Percentiles rank a stretch among this genome's conserved stretches.
These are phyloP conservation scores for Zygoascus bituminiphila DNA, from an alignment of 805 yeast species.

Conservation along the genomic window DNA sequence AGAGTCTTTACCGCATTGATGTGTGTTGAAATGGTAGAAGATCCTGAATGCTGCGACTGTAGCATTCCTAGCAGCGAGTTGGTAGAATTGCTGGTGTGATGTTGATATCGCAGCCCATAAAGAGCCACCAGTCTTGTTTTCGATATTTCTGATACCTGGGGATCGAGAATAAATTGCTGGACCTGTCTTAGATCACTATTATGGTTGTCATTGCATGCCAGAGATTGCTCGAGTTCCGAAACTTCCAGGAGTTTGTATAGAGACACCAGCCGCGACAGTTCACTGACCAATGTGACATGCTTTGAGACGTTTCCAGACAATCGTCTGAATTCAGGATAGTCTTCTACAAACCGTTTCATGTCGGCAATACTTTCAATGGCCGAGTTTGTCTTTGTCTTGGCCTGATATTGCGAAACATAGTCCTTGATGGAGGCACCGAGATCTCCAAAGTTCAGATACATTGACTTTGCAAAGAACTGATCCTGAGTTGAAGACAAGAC, in stretches of 20 bases:
- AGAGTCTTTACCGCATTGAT: constrained; percentile 40
- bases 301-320: constrained; percentile 82
- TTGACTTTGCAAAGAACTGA: constrained; percentile 64
- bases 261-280: constrained; percentile 68
- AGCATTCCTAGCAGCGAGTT: constrained; percentile 18
- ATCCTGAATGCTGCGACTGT: constrained; percentile 15
- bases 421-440: constrained; percentile 76
- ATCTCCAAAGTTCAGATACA: constrained; percentile 91
- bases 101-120: constrained; percentile 66
- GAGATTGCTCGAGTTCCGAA: constrained; percentile 82
- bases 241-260: constrained; percentile 65
- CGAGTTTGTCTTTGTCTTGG: constrained; percentile 65
- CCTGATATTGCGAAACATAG: constrained; percentile 74
- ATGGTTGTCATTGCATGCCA: constrained; percentile 60
- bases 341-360: constrained; percentile 83
- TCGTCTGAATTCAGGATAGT: constrained; percentile 88
- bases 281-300: constrained; percentile 85
- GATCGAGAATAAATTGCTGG: constrained; percentile 41
- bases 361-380: constrained; percentile 75
- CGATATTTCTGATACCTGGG: constrained; percentile 38
- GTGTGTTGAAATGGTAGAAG: constrained; percentile 17
- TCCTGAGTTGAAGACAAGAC: constrained; percentile 65
- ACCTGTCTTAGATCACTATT: constrained; percentile 48
- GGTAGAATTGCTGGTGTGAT: constrained; percentile 38
- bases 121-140: constrained; percentile 68